Conservation (phyloP, 1,284 basidiomycete genomes). For the Cystobasidium pallidum region DNA sequence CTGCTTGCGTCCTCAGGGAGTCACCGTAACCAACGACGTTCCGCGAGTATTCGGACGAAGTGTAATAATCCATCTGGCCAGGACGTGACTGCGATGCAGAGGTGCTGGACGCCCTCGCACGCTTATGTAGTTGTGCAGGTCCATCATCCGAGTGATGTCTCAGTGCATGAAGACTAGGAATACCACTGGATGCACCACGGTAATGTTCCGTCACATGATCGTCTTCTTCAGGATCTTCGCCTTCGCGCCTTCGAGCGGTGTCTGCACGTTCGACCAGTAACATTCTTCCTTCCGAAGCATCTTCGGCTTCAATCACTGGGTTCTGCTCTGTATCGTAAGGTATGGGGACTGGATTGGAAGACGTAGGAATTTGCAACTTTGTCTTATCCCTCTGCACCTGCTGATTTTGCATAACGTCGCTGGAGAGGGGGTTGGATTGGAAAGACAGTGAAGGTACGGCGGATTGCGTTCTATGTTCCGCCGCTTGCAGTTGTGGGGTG, state of each 20-base stretch:
- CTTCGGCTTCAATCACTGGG: conserved; percentile 1
- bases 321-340: background rate
- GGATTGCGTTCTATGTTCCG: background rate
- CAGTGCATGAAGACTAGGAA: conserved; percentile 39
- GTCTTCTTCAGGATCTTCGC: background rate
- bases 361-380: background rate
- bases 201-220: conserved; percentile 38
- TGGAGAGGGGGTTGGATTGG: background rate
- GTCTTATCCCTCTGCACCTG: background rate
- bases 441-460: background rate
- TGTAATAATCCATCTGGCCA: conserved; percentile 9
- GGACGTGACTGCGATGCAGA: conserved; percentile 12
- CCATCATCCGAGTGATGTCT: conserved; percentile 32
- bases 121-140: background rate
- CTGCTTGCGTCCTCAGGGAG: conserved; percentile 7
- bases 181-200: conserved; percentile 39
- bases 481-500: background rate
- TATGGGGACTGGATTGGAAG: background rate
- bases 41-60: background rate
- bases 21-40: conserved; percentile 19
- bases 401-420: background rate
- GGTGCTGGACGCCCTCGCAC: conserved; percentile 7
- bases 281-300: conserved; percentile 20
- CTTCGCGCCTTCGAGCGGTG: background rate
- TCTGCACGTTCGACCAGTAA: conserved; percentile 7